Base-by-base conservation (phyloP, 2,329 filamentous ascomycete genomes). In the Akanthomyces lecanii region DNA sequence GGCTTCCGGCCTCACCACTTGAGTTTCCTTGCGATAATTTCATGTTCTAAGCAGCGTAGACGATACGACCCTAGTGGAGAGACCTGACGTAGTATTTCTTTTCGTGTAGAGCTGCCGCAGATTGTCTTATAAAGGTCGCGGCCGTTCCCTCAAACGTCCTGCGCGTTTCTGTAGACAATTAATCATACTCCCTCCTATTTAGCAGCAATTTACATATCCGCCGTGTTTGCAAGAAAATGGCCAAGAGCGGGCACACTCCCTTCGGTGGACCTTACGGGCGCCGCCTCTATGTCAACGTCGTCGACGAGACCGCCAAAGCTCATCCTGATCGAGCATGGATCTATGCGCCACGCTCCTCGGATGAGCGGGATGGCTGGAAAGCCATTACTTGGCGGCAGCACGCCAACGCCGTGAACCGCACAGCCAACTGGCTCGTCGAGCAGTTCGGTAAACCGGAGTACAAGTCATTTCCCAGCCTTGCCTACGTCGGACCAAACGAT, bases 401-500 rank as follows among this genome's bases (percentile, higher is more conserved):
- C 28, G 75, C 76, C 58, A 77, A 78, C 44, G 76, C 75, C 16
- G 67, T 79, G 64, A 76, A 80, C 68, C 71, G 71, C 25, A 68
- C 74, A n/a, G 76, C 77, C 12, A 73, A 71, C 42, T 69, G 67
- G 63, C 71, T 79, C 51, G 63, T 72, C 14, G 65, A 68, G 7
- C 69, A 63, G 4, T 69, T 70, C 16, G 74, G 75, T 44, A 56
- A 36, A 8, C 68, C 72, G 3, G 55, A 66, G 2, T 51, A 65
- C 18, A 62, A 56, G 60, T 23, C 60, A 18, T 74, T 75, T 54
- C 77, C 77, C 0, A 79, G 78, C 0, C 71, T 82, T 42, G 76
- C 77, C 1, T 82, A 80, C 66, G 74, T 81, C 59, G 80, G 78
- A 0, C 76, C 76, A 1, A 76, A 74, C 56, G 77, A 62, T 45